These are phyloP conservation scores for Populus pruinosa DNA, from an alignment of 345 rosid species.

Conservation along the genomic window DNA sequence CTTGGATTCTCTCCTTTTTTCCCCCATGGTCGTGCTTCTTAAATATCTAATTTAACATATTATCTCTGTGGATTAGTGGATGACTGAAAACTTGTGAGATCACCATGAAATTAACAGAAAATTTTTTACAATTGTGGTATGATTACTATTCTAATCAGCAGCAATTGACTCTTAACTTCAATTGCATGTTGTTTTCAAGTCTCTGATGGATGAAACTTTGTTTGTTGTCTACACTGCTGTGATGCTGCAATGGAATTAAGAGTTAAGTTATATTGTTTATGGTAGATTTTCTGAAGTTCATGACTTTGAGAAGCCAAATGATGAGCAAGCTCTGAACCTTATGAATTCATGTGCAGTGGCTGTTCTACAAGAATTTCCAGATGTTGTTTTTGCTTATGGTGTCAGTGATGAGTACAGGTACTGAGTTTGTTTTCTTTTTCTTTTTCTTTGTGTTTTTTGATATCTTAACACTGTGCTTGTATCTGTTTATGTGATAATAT, in stretches of 20 bases:
- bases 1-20: neutral
- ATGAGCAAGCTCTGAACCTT: constrained; percentile 79
- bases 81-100: neutral
- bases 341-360: constrained; percentile 88
- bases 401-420: constrained; percentile 95
- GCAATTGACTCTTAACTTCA: neutral
- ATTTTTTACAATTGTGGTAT: neutral
- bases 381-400: constrained; percentile 69
- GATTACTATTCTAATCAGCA: neutral
- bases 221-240: constrained; percentile 8
- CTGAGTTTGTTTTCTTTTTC: neutral
- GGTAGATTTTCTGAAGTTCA: constrained; percentile 77
- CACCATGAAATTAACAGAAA: neutral
- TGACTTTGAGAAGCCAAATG: constrained; percentile 87
- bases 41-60: neutral
- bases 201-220: constrained; percentile 1
- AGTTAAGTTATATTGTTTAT: constrained; percentile 25
- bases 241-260: constrained; percentile 17
- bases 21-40: neutral
- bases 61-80: neutral
- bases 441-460: neutral
- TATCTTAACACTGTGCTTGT: constrained; percentile 7
- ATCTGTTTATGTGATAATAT: constrained; percentile 7
- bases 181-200: neutral
- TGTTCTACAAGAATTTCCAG: constrained; percentile 64